These are phyloP conservation scores for Gossypium gossypioides DNA, from an alignment of 441 rosid species.

Conservation along the genomic window DNA sequence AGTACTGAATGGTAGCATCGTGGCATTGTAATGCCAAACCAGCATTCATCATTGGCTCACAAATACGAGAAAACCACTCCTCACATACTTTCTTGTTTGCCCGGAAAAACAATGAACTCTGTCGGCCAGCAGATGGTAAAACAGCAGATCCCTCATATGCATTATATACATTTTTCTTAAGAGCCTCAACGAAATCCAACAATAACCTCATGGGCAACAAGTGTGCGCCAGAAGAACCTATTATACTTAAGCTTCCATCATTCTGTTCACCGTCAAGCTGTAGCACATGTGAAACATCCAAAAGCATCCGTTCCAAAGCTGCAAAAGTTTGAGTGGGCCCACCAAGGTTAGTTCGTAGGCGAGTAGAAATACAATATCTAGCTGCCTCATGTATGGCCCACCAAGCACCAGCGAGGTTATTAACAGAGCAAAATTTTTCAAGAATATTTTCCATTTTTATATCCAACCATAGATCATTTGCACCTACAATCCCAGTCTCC, in stretches of 20 bases:
- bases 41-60: conserved; percentile 98
- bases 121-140: conserved; percentile 62
- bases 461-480: conserved; percentile 43
- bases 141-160: conserved; percentile 93
- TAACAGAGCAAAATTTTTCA: conserved; percentile 65
- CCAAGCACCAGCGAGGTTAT: conserved; percentile 88
- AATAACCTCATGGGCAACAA: conserved; percentile 91
- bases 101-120: conserved; percentile 79
- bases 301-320: conserved; percentile 93
- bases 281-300: conserved; percentile 78
- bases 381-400: conserved; percentile 99
- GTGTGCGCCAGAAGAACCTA: conserved; percentile 87
- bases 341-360: conserved; percentile 95
- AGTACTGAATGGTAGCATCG: conserved; percentile 79
- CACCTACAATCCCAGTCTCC: conserved; percentile 39
- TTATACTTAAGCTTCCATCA: conserved; percentile 70
- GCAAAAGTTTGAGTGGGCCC: conserved; percentile 99
- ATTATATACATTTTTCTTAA: conserved; percentile 90
- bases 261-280: conserved; percentile 74
- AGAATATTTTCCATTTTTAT: conserved; percentile 57
- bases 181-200: conserved; percentile 89
- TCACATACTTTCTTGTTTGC: conserved; percentile 94
- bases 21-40: conserved; percentile 88
- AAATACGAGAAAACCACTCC: conserved; percentile 99
- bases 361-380: conserved; percentile 72